These are phyloP conservation scores for Termitomyces sp. DNA, from an alignment of 768 basidiomycete genomes.

Conservation along the genomic window DNA sequence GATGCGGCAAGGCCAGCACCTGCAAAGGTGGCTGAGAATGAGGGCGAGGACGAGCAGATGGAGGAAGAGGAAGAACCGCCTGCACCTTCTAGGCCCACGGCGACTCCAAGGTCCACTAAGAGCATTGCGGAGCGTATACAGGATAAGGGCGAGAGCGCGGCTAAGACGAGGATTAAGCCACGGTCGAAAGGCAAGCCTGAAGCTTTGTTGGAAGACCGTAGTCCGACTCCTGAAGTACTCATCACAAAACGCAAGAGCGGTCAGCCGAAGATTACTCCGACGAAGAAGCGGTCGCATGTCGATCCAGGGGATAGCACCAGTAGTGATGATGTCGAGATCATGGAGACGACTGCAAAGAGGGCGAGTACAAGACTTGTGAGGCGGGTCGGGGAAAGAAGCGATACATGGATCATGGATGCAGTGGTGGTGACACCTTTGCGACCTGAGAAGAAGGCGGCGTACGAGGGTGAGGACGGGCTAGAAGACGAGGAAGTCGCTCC, in stretches of 20 bases:
- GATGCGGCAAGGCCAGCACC: background rate
- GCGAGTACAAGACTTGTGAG: slow-evolving; percentile 13
- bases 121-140: slow-evolving; percentile 14
- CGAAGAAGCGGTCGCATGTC: slow-evolving; percentile 2
- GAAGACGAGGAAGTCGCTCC: slow-evolving; percentile 5
- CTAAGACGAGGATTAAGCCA: slow-evolving; percentile 16
- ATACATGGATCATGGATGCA: slow-evolving; percentile 14
- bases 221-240: slow-evolving; percentile 3
- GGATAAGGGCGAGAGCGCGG: slow-evolving; percentile 15
- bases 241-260: slow-evolving; percentile 9
- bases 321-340: slow-evolving; percentile 13
- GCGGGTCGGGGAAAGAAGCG: slow-evolving; percentile 7
- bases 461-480: background rate
- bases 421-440: slow-evolving; percentile 8
- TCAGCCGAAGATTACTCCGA: slow-evolving; percentile 2
- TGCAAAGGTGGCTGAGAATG: background rate
- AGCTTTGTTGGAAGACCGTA: background rate
- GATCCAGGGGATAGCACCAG: slow-evolving; percentile 2
- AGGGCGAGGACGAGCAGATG: background rate
- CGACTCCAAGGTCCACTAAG: slow-evolving; percentile 9
- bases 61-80: slow-evolving; percentile 4
- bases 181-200: slow-evolving; percentile 13
- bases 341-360: slow-evolving; percentile 2
- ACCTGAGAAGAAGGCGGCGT: background rate
- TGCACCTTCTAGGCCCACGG: slow-evolving; percentile 1